Conservation (phyloP, 2,329 filamentous ascomycete genomes). For the Emergomyces pasteurianus region DNA sequence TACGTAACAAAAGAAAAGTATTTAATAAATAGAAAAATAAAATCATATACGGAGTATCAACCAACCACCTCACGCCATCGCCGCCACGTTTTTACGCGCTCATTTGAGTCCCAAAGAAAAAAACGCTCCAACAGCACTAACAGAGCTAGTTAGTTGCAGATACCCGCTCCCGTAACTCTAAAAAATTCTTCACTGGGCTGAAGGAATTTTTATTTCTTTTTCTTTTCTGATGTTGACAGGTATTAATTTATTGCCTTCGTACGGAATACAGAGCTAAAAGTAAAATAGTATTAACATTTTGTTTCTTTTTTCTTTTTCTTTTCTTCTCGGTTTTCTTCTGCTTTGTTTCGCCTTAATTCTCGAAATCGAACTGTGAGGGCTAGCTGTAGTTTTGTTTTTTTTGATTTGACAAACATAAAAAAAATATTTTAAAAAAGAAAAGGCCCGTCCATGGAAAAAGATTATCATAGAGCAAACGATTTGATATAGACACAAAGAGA, state of each 20-base stretch:
- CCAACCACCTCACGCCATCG: background rate
- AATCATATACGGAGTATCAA: background rate
- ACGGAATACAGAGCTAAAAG: background rate
- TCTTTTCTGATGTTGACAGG: too few species aligned
- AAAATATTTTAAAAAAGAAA: background rate
- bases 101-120: background rate
- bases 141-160: background rate
- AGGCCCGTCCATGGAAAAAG: background rate
- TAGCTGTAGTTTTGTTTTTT: background rate
- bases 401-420: background rate
- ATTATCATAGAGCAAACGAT: background rate
- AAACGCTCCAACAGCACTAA: too few species aligned
- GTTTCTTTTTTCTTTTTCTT: too few species aligned
- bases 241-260: too few species aligned
- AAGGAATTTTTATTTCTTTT: background rate
- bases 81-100: background rate
- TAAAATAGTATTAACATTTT: background rate
- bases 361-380: background rate
- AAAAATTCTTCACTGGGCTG: background rate
- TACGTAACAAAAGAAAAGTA: too few species aligned
- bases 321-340: background rate
- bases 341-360: background rate
- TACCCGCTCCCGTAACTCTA: background rate
- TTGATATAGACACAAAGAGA: background rate
- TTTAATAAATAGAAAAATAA: background rate